A percentile compares a stretch with the other conserved stretches of the same genome.
phyloP scores from a whole-genome alignment of 768 basidiomycete species.

The Symmetrospora coprosmae region DNA sequence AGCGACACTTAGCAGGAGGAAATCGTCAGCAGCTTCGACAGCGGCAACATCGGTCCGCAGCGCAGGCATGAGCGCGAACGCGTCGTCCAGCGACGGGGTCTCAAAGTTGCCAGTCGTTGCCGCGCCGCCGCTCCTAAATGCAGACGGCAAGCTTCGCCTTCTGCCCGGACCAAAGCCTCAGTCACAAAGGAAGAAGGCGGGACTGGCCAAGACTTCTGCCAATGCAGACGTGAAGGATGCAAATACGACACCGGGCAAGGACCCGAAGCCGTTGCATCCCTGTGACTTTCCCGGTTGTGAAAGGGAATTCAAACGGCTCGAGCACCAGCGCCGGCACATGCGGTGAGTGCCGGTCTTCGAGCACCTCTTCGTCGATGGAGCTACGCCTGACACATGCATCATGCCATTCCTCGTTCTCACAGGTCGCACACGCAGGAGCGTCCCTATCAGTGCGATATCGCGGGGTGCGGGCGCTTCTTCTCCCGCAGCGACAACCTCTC shows the following conservation, averaged over 20 bases:
- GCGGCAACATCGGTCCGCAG: too few species aligned
- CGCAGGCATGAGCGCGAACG: too few species aligned
- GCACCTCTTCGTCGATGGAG: background rate
- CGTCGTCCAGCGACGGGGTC: too few species aligned
- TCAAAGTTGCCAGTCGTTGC: too few species aligned
- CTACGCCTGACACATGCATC: too few species aligned
- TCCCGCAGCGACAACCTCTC: constrained; percentile 54
- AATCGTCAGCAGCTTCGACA: too few species aligned
- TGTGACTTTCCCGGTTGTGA: constrained; percentile 23
- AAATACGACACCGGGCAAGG: too few species aligned
- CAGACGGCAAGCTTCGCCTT: too few species aligned
- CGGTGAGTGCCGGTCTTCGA: background rate
- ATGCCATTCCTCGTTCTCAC: background rate
- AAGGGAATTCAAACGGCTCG: constrained; percentile 25
- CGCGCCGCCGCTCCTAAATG: too few species aligned
- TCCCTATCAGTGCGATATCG: constrained; percentile 26
- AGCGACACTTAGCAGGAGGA: too few species aligned
- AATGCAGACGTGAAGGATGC: too few species aligned
- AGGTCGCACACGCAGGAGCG: constrained; percentile 29
- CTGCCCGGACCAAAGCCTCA: background rate
- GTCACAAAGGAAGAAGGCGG: too few species aligned
- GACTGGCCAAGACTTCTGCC: background rate
- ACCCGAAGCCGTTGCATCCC: constrained; percentile 18
- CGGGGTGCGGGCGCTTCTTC: constrained; percentile 25
- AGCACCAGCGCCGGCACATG: constrained; percentile 29